Percentiles rank a stretch among this genome's conserved stretches.
Conservation (phyloP, 306 rosid genomes). For the Herpetospermum pedunculosum region DNA sequence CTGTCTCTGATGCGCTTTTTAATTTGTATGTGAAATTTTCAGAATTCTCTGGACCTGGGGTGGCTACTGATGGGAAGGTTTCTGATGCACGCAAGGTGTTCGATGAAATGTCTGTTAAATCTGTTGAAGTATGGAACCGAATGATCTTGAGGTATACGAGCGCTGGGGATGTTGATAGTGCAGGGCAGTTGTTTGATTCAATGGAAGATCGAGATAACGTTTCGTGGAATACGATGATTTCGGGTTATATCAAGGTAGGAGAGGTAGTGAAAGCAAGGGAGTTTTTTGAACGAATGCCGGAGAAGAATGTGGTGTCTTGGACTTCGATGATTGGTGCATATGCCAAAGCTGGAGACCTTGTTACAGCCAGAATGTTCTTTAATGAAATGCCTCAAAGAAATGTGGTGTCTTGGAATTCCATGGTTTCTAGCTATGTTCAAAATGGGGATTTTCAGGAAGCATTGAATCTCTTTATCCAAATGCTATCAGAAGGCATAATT, state of each 20-base stretch:
- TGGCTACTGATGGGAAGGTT: neutral
- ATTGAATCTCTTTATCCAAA: slow-evolving; percentile 12
- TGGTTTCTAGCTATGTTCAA: slow-evolving; percentile 18
- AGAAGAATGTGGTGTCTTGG: slow-evolving; percentile 22
- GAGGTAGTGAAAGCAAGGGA: slow-evolving; percentile 11
- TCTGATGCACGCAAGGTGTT: slow-evolving; percentile 16
- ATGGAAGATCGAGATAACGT: slow-evolving; percentile 17
- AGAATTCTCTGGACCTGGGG: neutral
- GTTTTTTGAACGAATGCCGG: slow-evolving; percentile 12
- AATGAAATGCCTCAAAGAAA: slow-evolving; percentile 21
- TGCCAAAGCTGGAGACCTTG: slow-evolving; percentile 13
- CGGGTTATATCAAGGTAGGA: slow-evolving; percentile 9
- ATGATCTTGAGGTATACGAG: slow-evolving; percentile 3
- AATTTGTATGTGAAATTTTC: slow-evolving; percentile 5
- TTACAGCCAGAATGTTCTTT: slow-evolving; percentile 13
- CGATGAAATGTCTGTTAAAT: slow-evolving; percentile 7
- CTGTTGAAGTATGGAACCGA: slow-evolving; percentile 11
- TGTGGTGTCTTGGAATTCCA: slow-evolving; percentile 22
- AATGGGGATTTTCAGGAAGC: slow-evolving; percentile 12
- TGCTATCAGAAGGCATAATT: slow-evolving; percentile 9
- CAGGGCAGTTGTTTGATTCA: slow-evolving; percentile 12
- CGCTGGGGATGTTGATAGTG: slow-evolving; percentile 12
- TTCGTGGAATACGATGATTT: slow-evolving; percentile 19
- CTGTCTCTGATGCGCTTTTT: slow-evolving; percentile 18
- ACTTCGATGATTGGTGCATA: slow-evolving; percentile 17